phyloP scores from a whole-genome alignment of 2,329 filamentous ascomycete genomes.

The Trichoderma sp. region DNA sequence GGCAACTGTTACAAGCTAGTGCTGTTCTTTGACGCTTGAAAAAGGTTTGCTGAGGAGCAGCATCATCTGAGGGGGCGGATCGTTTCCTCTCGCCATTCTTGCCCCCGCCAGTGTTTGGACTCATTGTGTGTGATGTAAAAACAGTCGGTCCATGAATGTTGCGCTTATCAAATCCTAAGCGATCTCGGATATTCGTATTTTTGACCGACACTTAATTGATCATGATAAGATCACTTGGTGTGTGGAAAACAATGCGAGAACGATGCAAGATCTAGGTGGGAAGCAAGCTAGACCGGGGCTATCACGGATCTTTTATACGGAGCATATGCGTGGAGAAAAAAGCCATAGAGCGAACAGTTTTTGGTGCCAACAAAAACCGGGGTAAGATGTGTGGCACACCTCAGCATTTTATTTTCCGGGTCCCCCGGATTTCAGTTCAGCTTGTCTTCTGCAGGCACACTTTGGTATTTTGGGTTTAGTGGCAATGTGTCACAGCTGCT shows the following conservation, averaged over 20 bases:
- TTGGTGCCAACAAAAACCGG: neutral
- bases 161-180: neutral
- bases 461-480: neutral
- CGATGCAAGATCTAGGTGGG: neutral
- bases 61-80: neutral
- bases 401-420: neutral
- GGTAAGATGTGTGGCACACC: neutral
- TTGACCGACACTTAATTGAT: neutral
- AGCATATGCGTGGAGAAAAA: neutral
- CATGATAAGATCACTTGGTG: neutral
- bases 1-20: constrained; percentile 2
- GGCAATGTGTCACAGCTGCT: neutral
- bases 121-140: neutral
- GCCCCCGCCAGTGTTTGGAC: neutral
- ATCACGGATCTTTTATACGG: constrained; percentile 1
- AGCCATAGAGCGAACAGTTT: neutral
- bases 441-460: neutral
- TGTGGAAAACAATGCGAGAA: neutral
- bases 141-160: neutral
- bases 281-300: neutral
- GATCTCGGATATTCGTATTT: neutral
- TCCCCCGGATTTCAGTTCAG: neutral
- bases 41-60: neutral
- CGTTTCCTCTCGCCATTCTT: constrained; percentile 2
- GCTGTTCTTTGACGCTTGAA: constrained; percentile 10